Conservation (phyloP, 1,139 yeast genomes). For the Candida sp. region DNA sequence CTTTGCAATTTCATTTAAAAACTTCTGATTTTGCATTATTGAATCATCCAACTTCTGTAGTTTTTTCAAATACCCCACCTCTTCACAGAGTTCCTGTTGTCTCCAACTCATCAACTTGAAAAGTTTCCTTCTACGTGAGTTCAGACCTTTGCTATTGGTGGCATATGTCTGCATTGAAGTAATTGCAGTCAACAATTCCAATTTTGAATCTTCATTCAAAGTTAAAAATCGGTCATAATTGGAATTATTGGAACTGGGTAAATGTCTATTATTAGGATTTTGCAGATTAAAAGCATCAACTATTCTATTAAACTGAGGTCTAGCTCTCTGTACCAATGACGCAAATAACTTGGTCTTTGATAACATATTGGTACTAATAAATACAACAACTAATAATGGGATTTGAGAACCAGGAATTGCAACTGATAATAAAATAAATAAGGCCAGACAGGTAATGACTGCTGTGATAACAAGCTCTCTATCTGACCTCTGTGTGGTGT, state of each 20-base stretch:
- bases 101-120: constrained; percentile 51
- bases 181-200: constrained; percentile 48
- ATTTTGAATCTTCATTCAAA: constrained; percentile 15
- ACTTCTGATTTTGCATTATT: constrained; percentile 40
- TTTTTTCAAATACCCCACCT: constrained; percentile 55
- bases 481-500: constrained; percentile 6
- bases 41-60: constrained; percentile 43
- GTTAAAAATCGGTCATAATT: constrained; percentile 12
- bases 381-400: constrained; percentile 20
- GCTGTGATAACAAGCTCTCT: constrained; percentile 5
- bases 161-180: constrained; percentile 48
- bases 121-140: constrained; percentile 42
- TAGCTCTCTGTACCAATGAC: constrained; percentile 1
- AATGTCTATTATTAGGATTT: background rate
- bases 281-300: background rate
- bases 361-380: constrained; percentile 21
- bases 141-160: constrained; percentile 34
- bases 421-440: constrained; percentile 6
- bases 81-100: constrained; percentile 52
- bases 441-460: constrained; percentile 5
- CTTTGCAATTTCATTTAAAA: constrained; percentile 44
- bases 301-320: background rate
- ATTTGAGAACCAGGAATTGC: constrained; percentile 11
- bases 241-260: constrained; percentile 4
- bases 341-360: constrained; percentile 18